phyloP scores from a whole-genome alignment of 2,329 filamentous ascomycete genomes.

The Talaromyces piceae region DNA sequence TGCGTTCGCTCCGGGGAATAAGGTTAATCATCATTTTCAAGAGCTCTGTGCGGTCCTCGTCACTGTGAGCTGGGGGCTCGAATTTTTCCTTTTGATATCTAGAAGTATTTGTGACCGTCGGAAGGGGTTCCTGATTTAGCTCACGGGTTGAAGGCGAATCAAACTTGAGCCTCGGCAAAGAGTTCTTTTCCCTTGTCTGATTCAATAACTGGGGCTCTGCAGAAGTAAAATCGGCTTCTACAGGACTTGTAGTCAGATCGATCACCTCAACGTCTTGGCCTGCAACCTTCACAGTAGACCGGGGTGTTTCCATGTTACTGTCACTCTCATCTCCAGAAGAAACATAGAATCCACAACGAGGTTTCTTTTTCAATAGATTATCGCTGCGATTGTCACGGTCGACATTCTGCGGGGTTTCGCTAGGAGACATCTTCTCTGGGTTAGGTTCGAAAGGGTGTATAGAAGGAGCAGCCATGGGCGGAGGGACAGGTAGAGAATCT shows the following conservation, averaged over 20 bases:
- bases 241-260: slow-evolving; percentile 27
- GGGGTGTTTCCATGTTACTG: slow-evolving; percentile 3
- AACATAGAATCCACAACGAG: slow-evolving; percentile 6
- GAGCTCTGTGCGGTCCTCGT: neutral
- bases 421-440: neutral
- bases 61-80: neutral
- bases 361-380: slow-evolving; percentile 1
- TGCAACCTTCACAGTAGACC: neutral
- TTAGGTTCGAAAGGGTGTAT: neutral
- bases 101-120: neutral
- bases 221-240: slow-evolving; percentile 1
- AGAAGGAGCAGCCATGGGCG: neutral
- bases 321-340: slow-evolving; percentile 8
- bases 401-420: neutral
- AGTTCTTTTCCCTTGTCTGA: neutral
- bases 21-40: slow-evolving; percentile 6
- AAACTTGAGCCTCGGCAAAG: neutral
- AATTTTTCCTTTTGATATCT: neutral
- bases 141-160: neutral
- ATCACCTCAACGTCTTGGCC: slow-evolving; percentile 17
- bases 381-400: neutral
- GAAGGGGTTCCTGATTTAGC: neutral
- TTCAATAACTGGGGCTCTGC: slow-evolving; percentile 29
- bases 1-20: neutral
- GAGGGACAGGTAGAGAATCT: neutral